phyloP scores from a whole-genome alignment of 2,329 filamentous ascomycete genomes.

The Fusarium sp. region DNA sequence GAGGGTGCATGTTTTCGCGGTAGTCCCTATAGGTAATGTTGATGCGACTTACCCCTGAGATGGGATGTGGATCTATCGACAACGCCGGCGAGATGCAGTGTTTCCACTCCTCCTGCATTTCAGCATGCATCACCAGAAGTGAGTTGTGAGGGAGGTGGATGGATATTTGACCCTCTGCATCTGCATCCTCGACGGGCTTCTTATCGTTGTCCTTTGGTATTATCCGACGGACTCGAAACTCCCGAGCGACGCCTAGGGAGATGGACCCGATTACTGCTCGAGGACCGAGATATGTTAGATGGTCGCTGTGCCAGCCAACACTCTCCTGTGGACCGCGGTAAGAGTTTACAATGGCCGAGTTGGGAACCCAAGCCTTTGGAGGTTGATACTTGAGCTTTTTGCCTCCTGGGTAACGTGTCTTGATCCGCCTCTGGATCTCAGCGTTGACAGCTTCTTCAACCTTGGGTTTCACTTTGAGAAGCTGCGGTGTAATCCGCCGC shows the following conservation, averaged over 20 bases:
- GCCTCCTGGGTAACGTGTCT: constrained; percentile 69
- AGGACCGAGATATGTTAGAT: constrained; percentile 91
- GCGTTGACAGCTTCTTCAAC: constrained; percentile 80
- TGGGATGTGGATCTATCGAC: constrained; percentile 82
- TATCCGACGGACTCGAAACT: constrained; percentile 85
- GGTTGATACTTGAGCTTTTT: constrained; percentile 81
- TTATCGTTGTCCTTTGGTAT: constrained; percentile 64
- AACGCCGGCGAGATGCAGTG: constrained; percentile 79
- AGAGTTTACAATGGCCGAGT: constrained; percentile 94
- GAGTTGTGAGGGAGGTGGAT: constrained; percentile 96
- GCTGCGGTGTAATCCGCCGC: constrained; percentile 75
- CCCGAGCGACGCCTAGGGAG: constrained; percentile 88
- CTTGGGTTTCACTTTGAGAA: constrained; percentile 71
- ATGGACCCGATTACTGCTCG: constrained; percentile 87
- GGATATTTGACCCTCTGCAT: constrained; percentile 83
- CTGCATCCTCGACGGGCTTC: constrained; percentile 55
- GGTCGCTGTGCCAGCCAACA: constrained; percentile 92
- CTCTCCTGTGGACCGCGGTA: constrained; percentile 82
- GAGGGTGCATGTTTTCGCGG: constrained; percentile 76
- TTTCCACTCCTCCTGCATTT: constrained; percentile 98
- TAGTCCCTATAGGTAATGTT: constrained; percentile 96
- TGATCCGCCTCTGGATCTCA: constrained; percentile 76
- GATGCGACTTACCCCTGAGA: constrained; percentile 81
- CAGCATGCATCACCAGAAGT: constrained; percentile 92
- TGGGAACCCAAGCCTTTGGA: constrained; percentile 76